These are phyloP conservation scores for Cutaneotrichosporon cutaneum DNA, from an alignment of 1,284 basidiomycete species.

Conservation along the genomic window DNA sequence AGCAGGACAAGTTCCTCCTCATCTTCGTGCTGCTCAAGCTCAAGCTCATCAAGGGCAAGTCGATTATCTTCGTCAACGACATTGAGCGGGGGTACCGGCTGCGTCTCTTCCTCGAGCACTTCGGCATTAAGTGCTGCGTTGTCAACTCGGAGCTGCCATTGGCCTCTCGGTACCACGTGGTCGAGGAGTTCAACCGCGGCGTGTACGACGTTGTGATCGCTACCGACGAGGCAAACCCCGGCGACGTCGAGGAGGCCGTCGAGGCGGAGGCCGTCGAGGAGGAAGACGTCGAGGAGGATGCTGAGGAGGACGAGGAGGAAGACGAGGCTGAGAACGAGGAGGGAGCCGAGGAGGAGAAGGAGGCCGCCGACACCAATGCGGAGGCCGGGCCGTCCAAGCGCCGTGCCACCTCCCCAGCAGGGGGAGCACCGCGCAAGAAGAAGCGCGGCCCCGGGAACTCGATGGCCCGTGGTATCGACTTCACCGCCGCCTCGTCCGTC, in stretches of 20 bases:
- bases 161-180: slow-evolving; percentile 94
- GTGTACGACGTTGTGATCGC: slow-evolving; percentile 99
- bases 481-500: slow-evolving; percentile 94
- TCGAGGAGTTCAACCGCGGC: slow-evolving; percentile 98
- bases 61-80: slow-evolving; percentile 95
- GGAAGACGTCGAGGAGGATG: slow-evolving; percentile 44
- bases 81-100: slow-evolving; percentile 91
- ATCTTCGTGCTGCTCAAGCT: slow-evolving; percentile 93
- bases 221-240: slow-evolving; percentile 78
- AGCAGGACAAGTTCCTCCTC: slow-evolving; percentile 93
- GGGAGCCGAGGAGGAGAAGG: slow-evolving; percentile 39
- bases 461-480: slow-evolving; percentile 94
- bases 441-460: slow-evolving; percentile 76
- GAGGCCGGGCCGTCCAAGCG: slow-evolving; percentile 47
- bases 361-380: slow-evolving; percentile 53
- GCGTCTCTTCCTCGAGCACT: slow-evolving; percentile 96
- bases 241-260: slow-evolving; percentile 55
- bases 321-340: slow-evolving; percentile 25
- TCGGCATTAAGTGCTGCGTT: slow-evolving; percentile 93
- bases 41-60: slow-evolving; percentile 92
- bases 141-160: slow-evolving; percentile 94
- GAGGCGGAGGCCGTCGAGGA: slow-evolving; percentile 35
- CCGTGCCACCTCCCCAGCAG: slow-evolving; percentile 37
- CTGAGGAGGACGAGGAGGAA: slow-evolving; percentile 54
- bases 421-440: slow-evolving; percentile 29